These are phyloP conservation scores for Paulownia fortunei DNA, from an alignment of 257 asterid genomes.

Conservation along the genomic window DNA sequence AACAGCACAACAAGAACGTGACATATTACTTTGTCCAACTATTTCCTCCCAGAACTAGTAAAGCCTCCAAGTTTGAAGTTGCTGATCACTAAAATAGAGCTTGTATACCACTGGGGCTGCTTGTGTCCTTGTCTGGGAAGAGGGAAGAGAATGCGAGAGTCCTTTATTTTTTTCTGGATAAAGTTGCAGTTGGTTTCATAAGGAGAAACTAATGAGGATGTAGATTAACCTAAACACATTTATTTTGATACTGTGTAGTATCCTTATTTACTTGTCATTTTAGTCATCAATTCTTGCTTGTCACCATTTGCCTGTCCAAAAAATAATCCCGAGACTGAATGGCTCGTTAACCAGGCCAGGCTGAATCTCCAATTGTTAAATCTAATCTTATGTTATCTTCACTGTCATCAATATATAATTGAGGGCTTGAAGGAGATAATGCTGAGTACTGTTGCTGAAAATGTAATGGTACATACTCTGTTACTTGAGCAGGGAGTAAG, in stretches of 20 bases:
- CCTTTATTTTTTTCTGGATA: not conserved
- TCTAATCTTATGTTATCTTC: not conserved
- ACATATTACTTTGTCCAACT: not conserved
- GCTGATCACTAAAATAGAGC: not conserved
- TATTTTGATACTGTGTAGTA: not conserved
- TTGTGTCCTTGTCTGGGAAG: not conserved
- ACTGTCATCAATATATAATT: not conserved
- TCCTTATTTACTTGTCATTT: not conserved
- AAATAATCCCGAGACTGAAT: not conserved
- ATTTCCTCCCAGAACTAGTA: not conserved
- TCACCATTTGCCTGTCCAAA: not conserved
- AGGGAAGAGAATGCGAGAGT: not conserved
- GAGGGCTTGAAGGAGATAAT: not conserved
- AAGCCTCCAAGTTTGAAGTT: not conserved
- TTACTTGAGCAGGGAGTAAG: not conserved
- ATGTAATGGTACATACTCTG: not conserved
- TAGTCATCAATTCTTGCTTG: not conserved
- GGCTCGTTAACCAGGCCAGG: not conserved
- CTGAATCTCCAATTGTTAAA: too few species aligned
- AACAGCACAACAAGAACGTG: not conserved
- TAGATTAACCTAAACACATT: not conserved
- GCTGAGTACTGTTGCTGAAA: not conserved
- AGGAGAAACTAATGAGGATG: not conserved
- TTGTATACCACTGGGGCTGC: conserved; percentile 6
- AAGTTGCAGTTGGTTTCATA: not conserved